These are phyloP conservation scores for Leccinum arenicola DNA, from an alignment of 768 basidiomycete species.

Conservation along the genomic window DNA sequence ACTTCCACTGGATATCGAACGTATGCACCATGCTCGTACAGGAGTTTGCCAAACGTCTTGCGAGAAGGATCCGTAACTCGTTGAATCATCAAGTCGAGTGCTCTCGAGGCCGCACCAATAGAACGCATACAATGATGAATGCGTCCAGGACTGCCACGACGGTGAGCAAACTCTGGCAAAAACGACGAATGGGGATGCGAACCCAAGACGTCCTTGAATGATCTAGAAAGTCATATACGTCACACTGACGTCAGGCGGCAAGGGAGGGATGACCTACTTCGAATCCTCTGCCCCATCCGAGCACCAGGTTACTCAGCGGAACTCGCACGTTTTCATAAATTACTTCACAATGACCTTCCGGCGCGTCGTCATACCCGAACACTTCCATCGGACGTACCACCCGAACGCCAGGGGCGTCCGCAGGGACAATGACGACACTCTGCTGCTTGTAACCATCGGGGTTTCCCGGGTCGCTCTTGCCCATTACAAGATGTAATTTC, in stretches of 20 bases:
- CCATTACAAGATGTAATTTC: constrained; percentile 89
- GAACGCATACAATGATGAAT: constrained; percentile 98
- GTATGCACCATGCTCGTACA: constrained; percentile 81
- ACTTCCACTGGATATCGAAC: not conserved
- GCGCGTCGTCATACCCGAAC: constrained; percentile 93
- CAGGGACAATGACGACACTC: constrained; percentile 93
- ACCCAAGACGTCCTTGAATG: constrained; percentile 95
- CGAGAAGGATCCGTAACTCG: constrained; percentile 89
- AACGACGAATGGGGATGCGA: constrained; percentile 18
- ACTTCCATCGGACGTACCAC: constrained; percentile 91
- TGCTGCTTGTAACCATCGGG: constrained; percentile 77
- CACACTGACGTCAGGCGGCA: not conserved
- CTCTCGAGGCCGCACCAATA: constrained; percentile 82
- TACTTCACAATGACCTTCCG: constrained; percentile 95
- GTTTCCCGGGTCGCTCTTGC: constrained; percentile 88
- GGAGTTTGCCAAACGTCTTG: constrained; percentile 91
- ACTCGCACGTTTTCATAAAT: constrained; percentile 93
- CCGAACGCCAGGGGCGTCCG: constrained; percentile 81
- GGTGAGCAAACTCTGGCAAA: not conserved
- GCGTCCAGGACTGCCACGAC: constrained; percentile 71
- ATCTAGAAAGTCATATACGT: constrained; percentile 44
- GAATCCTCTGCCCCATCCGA: constrained; percentile 94
- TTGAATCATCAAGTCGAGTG: constrained; percentile 84
- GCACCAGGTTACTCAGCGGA: constrained; percentile 75
- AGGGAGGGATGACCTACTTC: constrained; percentile 50